A percentile compares a stretch with the other conserved stretches of the same genome.
phyloP scores from a whole-genome alignment of 2,329 filamentous ascomycete genomes.

The Aaosphaeria pasadenensis region DNA sequence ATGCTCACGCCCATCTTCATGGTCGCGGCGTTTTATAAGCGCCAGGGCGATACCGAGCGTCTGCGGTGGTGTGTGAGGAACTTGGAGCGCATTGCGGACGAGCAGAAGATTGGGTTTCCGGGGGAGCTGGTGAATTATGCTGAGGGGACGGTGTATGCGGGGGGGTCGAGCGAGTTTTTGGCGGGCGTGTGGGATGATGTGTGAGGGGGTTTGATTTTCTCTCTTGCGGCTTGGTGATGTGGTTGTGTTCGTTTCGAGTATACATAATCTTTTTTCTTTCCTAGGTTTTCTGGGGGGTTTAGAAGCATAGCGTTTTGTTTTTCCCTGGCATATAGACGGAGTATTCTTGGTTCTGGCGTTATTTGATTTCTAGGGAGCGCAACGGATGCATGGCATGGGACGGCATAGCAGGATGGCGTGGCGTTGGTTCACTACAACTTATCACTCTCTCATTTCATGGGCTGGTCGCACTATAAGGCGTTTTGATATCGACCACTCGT shows the following conservation, averaged over 20 bases:
- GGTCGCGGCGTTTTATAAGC: conserved; percentile 9
- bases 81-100: conserved; percentile 8
- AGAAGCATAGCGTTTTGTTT: neutral
- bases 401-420: neutral
- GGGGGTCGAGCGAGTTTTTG: neutral
- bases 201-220: neutral
- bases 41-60: conserved; percentile 10
- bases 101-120: conserved; percentile 12
- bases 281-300: neutral
- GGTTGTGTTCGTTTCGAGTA: neutral
- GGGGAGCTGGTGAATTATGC: neutral
- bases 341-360: neutral
- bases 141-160: neutral
- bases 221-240: neutral
- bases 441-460: too few species aligned
- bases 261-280: neutral
- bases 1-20: conserved; percentile 14
- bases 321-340: neutral
- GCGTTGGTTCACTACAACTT: too few species aligned
- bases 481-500: too few species aligned
- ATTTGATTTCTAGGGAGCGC: neutral
- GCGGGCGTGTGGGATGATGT: neutral
- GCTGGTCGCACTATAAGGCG: too few species aligned
- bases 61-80: conserved; percentile 11
- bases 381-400: neutral